Evolutionary conservation across 805 yeast genomes (phyloP), one percentile per base, ranked within the genome.

Genomic region (Kazachstania martiniae): DNA sequence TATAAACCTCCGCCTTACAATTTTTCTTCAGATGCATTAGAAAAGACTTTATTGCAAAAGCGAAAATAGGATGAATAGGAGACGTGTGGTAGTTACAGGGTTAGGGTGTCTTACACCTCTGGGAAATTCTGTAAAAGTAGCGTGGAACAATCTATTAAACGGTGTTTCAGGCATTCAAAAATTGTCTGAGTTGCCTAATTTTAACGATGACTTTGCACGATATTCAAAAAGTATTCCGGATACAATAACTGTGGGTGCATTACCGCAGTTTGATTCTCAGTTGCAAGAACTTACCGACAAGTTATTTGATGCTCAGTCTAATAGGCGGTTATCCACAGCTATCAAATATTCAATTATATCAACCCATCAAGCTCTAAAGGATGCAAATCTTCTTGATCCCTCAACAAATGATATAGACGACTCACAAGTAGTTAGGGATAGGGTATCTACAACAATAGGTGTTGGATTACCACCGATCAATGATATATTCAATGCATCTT

Each of bases 61-160:
- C 12, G n/a, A 23, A 25, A 25, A 19, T 19, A 19, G 10, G n/a
- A 35, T 35, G 36, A 34, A 43, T 12, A 55, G 63, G 37, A n/a
- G n/a, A n/a, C 61, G 95, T 56, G 94, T 89, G 0, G 96, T 89
- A 1, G 78, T 89, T 1, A 91, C 98, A 0, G 98, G 98, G 0
- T 51, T 91, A 6, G 97, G 97, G 0, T 59, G 82, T 18, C 71
- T 87, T 1, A 73, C 91, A 0, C 98, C 98, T 0, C 59, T 91
- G 3, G 97, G 96, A 0, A 74, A 74, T 5, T 87, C 86, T 1
- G 68, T 64, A 3, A 46, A 46, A 12, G 54, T 52, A 10, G 57
- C 72, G 3, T 82, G 89, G 87, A 31, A 51, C 2, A 62, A 61
- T 12, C 53, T 81, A 5, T 45, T 80, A 1, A 57, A 58, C 1